phyloP scores from a whole-genome alignment of 345 rosid genomes.

The Bretschneidera sinensis region DNA sequence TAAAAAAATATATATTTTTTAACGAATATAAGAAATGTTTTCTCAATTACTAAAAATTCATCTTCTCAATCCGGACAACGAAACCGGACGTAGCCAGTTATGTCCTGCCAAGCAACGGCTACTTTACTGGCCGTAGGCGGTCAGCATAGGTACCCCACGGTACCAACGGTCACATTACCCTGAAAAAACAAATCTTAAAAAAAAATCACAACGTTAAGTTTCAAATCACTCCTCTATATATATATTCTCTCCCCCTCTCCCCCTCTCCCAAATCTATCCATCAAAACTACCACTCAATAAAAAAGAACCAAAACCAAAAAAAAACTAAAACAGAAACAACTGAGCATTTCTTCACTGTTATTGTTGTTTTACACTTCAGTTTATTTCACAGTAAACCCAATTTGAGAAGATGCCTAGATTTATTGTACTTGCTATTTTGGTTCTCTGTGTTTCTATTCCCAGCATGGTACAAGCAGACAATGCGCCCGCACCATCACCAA shows the following conservation, averaged over 20 bases:
- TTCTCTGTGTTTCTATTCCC: conserved; percentile 18
- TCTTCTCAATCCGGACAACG: too few relatives aligned
- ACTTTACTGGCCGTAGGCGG: conserved; percentile 31
- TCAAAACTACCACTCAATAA: background rate
- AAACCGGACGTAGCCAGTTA: conserved; percentile 13
- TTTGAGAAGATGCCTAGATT: conserved; percentile 14
- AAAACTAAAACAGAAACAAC: background rate
- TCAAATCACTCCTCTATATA: background rate
- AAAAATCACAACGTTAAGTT: conserved; percentile 20
- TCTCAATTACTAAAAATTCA: too few relatives aligned
- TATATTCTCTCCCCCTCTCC: background rate
- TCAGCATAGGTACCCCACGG: conserved; percentile 13
- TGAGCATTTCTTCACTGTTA: background rate
- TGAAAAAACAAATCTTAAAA: background rate
- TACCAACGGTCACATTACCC: conserved; percentile 50
- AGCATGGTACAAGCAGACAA: conserved; percentile 24
- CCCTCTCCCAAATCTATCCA: background rate
- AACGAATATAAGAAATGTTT: too few relatives aligned
- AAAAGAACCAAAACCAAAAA: background rate
- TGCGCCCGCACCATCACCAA: conserved; percentile 44
- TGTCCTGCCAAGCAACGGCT: conserved; percentile 44
- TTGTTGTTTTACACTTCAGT: background rate
- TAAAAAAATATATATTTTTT: too few relatives aligned
- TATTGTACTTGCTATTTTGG: conserved; percentile 15
- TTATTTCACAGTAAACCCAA: too few relatives aligned